Evolutionary conservation across 73 alveolate species (phyloP).

Genomic region (Paramecium pentaurelia): DNA sequence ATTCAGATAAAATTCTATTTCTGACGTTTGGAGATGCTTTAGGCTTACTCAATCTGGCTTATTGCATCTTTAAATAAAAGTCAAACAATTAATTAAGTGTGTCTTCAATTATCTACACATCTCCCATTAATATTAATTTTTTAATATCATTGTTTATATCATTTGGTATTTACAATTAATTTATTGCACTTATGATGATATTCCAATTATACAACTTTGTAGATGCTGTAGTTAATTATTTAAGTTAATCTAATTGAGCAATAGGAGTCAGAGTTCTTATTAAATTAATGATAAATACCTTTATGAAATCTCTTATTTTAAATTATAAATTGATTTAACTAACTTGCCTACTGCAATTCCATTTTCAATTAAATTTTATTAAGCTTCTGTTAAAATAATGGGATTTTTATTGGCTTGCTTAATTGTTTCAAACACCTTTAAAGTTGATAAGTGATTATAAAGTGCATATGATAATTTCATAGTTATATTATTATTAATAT

Average conservation of each 20-base stretch:
- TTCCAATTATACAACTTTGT: constrained; percentile 23
- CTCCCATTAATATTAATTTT: constrained; percentile 23
- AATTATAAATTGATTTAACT: neutral
- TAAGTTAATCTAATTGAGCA: neutral
- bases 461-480: neutral
- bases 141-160: neutral
- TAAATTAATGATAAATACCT: neutral
- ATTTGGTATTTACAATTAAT: neutral
- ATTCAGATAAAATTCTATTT: neutral
- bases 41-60: neutral
- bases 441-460: neutral
- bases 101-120: neutral
- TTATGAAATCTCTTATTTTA: neutral
- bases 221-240: neutral
- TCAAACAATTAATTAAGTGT: neutral
- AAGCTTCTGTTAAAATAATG: neutral
- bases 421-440: neutral
- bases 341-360: constrained; percentile 37
- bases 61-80: neutral
- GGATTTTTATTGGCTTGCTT: neutral
- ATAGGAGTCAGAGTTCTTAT: constrained; percentile 16
- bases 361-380: neutral
- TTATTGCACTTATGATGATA: neutral
- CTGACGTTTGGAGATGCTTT: neutral
- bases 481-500: neutral